Evolutionary conservation across 2,329 filamentous ascomycete genomes (phyloP), one percentile per base, ranked within the genome.

Genomic region (Myriosclerotinia duriaeana): DNA sequence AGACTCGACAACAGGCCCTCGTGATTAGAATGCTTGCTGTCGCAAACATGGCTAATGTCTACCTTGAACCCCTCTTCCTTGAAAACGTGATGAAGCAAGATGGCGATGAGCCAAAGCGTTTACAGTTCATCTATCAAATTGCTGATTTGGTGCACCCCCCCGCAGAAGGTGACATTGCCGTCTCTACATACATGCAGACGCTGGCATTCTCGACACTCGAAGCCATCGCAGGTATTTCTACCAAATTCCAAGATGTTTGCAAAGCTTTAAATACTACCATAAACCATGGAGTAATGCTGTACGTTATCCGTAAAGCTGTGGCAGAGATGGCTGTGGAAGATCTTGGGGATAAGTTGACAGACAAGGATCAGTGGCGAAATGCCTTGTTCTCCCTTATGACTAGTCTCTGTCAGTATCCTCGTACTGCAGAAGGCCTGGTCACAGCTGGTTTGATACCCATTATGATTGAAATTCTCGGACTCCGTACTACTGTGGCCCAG

Each of bases 181-280:
- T 96, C 30, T 91, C 93, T 7, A 80, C 89, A 58, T 87, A 88
- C 78, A 81, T 96, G 30, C 94, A 98, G 77, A 91, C 92, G 2
- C 87, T 93, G 68, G 91, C 92, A 9, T 82, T 99, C 63, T 85
- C 87, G 62, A 85, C 94, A 0, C 82, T 99, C 61, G 93, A 97
- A 76, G 91, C 92, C n/a, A 83, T 99, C 66, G 87, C 91, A n/a
- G 8, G 90, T 87, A 75, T 92, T 92, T 76, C 89, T 90, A 81
- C 84, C 66, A 93, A 92, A 74, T 86, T 89, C 40, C 81, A 87
- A 44, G 95, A 99, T 76, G 89, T 99, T 34, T 88, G 93, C 70
- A 88, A 92, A 53, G 93, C 95, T n/a, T 81, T 99, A 53, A 96
- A 93, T 74, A 92, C 96, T 64, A 97, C 94, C 72, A 94, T 98